Base-by-base conservation (phyloP, 1,284 basidiomycete genomes). In the Apiotrichum montevideense region DNA sequence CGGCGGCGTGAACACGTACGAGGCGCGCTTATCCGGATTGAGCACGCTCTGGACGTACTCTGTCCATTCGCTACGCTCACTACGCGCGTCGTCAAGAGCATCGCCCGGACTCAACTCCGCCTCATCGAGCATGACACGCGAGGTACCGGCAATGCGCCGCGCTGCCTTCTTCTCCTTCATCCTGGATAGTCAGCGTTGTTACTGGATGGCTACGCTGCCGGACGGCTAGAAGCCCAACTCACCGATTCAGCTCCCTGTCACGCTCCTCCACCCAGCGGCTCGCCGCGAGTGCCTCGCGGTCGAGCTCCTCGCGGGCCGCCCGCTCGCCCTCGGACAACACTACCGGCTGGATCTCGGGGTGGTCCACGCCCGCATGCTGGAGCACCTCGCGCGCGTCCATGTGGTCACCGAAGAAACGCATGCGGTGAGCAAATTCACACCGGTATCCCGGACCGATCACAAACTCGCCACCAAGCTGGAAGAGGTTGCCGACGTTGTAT, bases 391-490 rank as follows among this genome's bases (percentile, higher is more conserved):
- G 67, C 0, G 75, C 75, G 56, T 77, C 75, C 70, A 75, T 68
- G 52, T 77, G 75, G 57, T 77, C 66, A n/a, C 67, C 67, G 10
- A 66, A 70, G 42, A 61, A 49, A 9, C 67, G 72, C 76, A 78
- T 78, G 13, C 75, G 66, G 54, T 77, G 75, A 2, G 75, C 74
- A 57, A 76, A 77, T 5, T 70, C 66, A 58, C 71, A 73, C n/a
- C 62, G 63, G 52, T 63, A 68, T 1, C 69, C 67, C 1, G 70
- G 66, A 0, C 58, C 58, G 8, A 76, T 59, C 34, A 76, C 63
- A 57, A 76, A 77, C 56, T 77, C 76, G 37, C 76, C 76, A 7
- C 76, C 76, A 1, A 77, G 67, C 52, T 77, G 76, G 3, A 65
- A 64, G 5, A 71, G 54, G 29, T 67, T 70, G 9, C 76, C 76